Evolutionary conservation across 768 basidiomycete species (phyloP), one percentile per base, ranked within the genome.

Genomic region (Podaxis pistillaris): DNA sequence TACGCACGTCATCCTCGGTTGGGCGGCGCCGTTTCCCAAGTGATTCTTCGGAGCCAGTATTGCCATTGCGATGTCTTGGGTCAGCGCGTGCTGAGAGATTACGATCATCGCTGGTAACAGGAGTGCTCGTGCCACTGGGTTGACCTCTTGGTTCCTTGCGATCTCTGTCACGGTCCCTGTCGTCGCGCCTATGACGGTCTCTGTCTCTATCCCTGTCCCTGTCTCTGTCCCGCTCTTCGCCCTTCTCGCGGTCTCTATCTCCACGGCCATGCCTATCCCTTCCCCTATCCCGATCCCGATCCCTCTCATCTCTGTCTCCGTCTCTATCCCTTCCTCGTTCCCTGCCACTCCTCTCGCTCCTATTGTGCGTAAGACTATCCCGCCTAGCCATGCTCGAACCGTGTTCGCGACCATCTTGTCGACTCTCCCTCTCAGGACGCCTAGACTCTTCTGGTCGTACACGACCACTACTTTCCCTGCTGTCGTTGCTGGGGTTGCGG

Each of bases 21-120:
- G 81, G 76, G 58, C 91, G 78, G 63, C 89, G 79, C 70, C 91
- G 81, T 74, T 93, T 93, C 33, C 90, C 89, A 26, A 91, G 80
- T 3, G 76, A 79, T 51, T 93, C 91, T 55, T 93, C 90, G 8
- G 70, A 73, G 56, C 74, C 74, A 26, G 60, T 68, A 49, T 76
- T 77, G 4, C 73, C 66, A 56, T 74, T 76, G 4, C 89, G 81
- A 69, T 87, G 84, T 63, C 88, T 79, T 19, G 78, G 72, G 58
- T 89, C 90, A 41, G 87, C 85, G 58, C 89, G 81, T 64, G 79
- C 79, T 5, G 87, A 85, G 44, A 84, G 73, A 52, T 74, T 76
- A 55, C 86, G 82, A 26, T 87, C 84, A 59, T 90, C 89, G 38
- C 70, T 66, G 26, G 73, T 47, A 49, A 73, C 65, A 41, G 74